Percentiles rank a stretch among this genome's conserved stretches.
These are phyloP conservation scores for Excoecaria agallocha DNA, from an alignment of 345 rosid species.

Conservation along the genomic window DNA sequence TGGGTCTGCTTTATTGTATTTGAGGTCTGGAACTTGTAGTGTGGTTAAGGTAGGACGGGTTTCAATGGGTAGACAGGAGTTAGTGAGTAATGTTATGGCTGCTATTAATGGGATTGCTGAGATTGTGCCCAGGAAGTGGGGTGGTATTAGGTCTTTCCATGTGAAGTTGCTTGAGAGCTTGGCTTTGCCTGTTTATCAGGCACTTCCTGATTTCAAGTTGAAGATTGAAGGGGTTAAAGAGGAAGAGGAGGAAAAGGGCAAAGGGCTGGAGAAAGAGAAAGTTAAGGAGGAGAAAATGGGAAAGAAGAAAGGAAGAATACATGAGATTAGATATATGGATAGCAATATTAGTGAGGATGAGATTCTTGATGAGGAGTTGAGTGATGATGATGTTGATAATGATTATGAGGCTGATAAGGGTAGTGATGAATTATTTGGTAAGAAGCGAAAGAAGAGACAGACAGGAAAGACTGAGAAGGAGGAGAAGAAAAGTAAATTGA, in stretches of 20 bases:
- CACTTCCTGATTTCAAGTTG: constrained; percentile 62
- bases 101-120: constrained; percentile 61
- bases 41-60: constrained; percentile 63
- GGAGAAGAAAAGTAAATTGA: constrained; percentile 2
- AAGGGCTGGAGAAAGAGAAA: neutral
- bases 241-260: constrained; percentile 11
- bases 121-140: constrained; percentile 66
- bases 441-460: constrained; percentile 13
- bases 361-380: constrained; percentile 28
- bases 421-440: constrained; percentile 13
- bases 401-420: constrained; percentile 20
- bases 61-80: constrained; percentile 45
- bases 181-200: constrained; percentile 72
- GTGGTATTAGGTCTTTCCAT: constrained; percentile 63
- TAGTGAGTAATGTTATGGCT: constrained; percentile 53
- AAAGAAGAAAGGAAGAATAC: constrained; percentile 67
- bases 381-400: constrained; percentile 5
- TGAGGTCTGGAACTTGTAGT: constrained; percentile 68
- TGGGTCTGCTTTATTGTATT: constrained; percentile 56
- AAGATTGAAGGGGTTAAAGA: constrained; percentile 43
- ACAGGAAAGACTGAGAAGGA: constrained; percentile 31
- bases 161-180: constrained; percentile 65
- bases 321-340: constrained; percentile 79
- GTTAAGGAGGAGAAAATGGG: constrained; percentile 19
- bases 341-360: constrained; percentile 20